Evolutionary conservation across 2,329 filamentous ascomycete species (phyloP), one percentile per base, ranked within the genome.

Genomic region (Microsporum audouinii): DNA sequence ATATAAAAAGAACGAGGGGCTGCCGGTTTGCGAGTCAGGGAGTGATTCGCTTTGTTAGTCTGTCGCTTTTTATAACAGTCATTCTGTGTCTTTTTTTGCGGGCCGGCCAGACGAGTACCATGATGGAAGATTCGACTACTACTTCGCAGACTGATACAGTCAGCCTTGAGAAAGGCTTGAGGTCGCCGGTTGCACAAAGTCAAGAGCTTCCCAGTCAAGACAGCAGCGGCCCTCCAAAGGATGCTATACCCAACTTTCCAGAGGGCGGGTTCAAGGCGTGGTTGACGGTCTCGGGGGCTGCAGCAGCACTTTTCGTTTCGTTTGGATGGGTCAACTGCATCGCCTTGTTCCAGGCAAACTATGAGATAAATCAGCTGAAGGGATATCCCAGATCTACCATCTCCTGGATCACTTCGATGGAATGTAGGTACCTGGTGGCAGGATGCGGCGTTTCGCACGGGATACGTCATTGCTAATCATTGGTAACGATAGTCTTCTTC

Each of bases 301-400:
- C 75, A 66, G 75, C 72, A n/a, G 74, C 72, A 60, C 64, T 80
- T 49, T 81, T 81, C 65, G 75, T 75, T 60, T 77, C 74, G 63
- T 81, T 80, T 68, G 79, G 79, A 31, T 80, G 77, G 76, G 77
- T 78, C 61, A 78, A 78, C 58, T 77, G 76, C 72, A 71, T 71
- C 57, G 82, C 82, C 5, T 73, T 80, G 10, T 85, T 85, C 65
- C 82, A 85, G 66, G 76, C 79, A 17, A 83, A 84, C 68, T 86
- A 85, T 66, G 72, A 83, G 63, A 75, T 69, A 6, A 71, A 78
- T 6, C 75, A 79, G 17, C 71, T 85, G 1, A 68, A 66, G 3
- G 59, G 74, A 1, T 81, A 82, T 64, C 79, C 80, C 0, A 67
- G 80, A 0, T 82, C 79, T 60, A 80, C 79, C 0, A 75, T 86